Percentiles rank a stretch among this genome's conserved stretches.
Conservation (phyloP, 1,139 yeast species). For the Spathaspora sp. region DNA sequence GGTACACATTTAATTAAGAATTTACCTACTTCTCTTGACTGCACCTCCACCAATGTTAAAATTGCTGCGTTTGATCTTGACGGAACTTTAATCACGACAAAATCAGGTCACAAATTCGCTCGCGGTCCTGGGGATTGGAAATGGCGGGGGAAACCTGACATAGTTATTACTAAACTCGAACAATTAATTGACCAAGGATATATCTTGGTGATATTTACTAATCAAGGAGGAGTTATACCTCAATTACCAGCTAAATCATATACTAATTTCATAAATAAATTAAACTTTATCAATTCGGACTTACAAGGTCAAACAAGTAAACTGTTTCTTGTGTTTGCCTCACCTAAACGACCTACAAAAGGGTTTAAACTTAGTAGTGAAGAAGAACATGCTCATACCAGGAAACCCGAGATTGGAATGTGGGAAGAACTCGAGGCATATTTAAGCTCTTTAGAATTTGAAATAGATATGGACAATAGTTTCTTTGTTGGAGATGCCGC, state of each 20-base stretch:
- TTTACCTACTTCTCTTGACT: constrained; percentile 20
- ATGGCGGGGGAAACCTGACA: constrained; percentile 42
- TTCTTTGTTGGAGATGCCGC: constrained; percentile 97
- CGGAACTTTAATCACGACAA: constrained; percentile 64
- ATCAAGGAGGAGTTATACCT: constrained; percentile 71
- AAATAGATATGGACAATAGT: constrained; percentile 43
- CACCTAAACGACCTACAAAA: constrained; percentile 49
- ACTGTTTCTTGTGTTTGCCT: constrained; percentile 58
- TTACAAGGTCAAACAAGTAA: background rate
- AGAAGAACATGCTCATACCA: constrained; percentile 40
- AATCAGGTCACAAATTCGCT: constrained; percentile 56
- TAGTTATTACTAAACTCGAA: constrained; percentile 29
- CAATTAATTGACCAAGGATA: constrained; percentile 24
- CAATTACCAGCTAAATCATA: constrained; percentile 49
- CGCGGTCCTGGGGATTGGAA: constrained; percentile 67
- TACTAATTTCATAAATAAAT: constrained; percentile 42
- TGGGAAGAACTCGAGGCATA: constrained; percentile 34
- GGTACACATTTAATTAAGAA: constrained; percentile 39
- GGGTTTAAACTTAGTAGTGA: constrained; percentile 23
- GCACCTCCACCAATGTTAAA: constrained; percentile 18
- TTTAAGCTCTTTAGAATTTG: background rate
- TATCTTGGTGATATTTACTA: constrained; percentile 71
- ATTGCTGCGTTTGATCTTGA: constrained; percentile 79
- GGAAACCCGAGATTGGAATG: constrained; percentile 83
- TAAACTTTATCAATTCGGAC: constrained; percentile 25